These are phyloP conservation scores for Stromatinia cepivora DNA, from an alignment of 2,329 filamentous ascomycete genomes.

Conservation along the genomic window DNA sequence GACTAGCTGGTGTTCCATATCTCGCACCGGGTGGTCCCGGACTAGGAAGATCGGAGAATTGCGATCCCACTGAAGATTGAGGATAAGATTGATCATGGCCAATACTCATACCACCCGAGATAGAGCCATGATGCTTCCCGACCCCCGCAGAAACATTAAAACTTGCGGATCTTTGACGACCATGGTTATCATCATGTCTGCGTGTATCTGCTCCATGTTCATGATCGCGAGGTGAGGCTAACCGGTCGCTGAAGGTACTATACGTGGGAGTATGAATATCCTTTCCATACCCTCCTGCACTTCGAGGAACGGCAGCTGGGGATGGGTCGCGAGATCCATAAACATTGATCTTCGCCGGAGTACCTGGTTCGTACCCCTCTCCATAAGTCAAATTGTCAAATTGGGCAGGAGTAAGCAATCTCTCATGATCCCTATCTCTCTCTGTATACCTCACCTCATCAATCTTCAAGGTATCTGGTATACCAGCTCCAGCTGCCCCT, in stretches of 20 bases:
- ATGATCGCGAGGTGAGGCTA: slow-evolving; percentile 15
- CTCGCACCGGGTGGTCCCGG: slow-evolving; percentile 10
- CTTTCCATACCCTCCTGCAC: background rate
- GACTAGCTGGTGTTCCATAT: slow-evolving; percentile 14
- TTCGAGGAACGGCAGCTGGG: slow-evolving; percentile 6
- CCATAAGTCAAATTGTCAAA: slow-evolving; percentile 19
- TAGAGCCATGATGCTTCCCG: slow-evolving; percentile 26
- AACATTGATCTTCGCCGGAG: slow-evolving; percentile 19
- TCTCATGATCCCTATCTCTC: slow-evolving; percentile 14
- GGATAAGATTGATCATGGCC: slow-evolving; percentile 29
- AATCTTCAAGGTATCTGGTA: slow-evolving; percentile 22
- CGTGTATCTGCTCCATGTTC: slow-evolving; percentile 26
- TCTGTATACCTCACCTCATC: slow-evolving; percentile 17
- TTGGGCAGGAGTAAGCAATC: slow-evolving; percentile 4
- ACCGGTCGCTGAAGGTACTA: slow-evolving; percentile 7
- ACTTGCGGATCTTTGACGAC: slow-evolving; percentile 32
- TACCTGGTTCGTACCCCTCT: slow-evolving; percentile 16
- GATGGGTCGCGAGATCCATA: slow-evolving; percentile 17
- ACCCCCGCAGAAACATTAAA: slow-evolving; percentile 35
- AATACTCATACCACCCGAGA: slow-evolving; percentile 34
- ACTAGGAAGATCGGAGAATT: background rate
- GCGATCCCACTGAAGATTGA: slow-evolving; percentile 17
- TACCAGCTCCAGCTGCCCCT: slow-evolving; percentile 21
- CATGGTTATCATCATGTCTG: slow-evolving; percentile 29
- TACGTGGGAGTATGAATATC: slow-evolving; percentile 6